phyloP scores from a whole-genome alignment of 2,329 filamentous ascomycete genomes.

The Sclerotinia borealis region DNA sequence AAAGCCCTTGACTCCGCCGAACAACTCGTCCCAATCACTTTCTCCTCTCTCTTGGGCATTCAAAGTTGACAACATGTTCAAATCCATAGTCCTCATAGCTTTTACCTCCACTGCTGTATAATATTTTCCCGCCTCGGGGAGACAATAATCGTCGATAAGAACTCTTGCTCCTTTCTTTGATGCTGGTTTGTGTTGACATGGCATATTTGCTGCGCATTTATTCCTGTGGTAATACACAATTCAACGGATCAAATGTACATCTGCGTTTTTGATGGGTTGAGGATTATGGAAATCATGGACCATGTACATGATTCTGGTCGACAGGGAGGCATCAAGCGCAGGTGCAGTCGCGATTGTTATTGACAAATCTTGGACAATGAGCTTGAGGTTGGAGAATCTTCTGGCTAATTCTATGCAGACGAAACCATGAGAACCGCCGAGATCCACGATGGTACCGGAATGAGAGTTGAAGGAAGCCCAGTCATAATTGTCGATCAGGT shows the following conservation, averaged over 20 bases:
- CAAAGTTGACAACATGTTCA: conserved; percentile 46
- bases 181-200: conserved; percentile 46
- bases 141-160: conserved; percentile 41
- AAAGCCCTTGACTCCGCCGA: conserved; percentile 40
- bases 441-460: conserved; percentile 48
- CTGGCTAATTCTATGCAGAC: conserved; percentile 49
- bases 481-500: conserved; percentile 50
- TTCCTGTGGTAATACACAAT: conserved; percentile 59
- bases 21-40: conserved; percentile 41
- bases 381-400: conserved; percentile 44
- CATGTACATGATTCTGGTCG: conserved; percentile 37
- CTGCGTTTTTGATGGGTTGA: conserved; percentile 48
- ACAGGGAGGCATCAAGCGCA: conserved; percentile 37
- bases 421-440: conserved; percentile 54
- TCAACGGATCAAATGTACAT: conserved; percentile 54
- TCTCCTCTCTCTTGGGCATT: conserved; percentile 47
- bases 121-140: conserved; percentile 37
- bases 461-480: conserved; percentile 41
- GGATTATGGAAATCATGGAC: conserved; percentile 52
- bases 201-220: conserved; percentile 43
- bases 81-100: conserved; percentile 44
- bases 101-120: conserved; percentile 40
- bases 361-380: conserved; percentile 49
- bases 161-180: conserved; percentile 42
- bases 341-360: conserved; percentile 44